These are phyloP conservation scores for Phytopythium montanum DNA, from an alignment of 352 stramenopile species.

Conservation along the genomic window DNA sequence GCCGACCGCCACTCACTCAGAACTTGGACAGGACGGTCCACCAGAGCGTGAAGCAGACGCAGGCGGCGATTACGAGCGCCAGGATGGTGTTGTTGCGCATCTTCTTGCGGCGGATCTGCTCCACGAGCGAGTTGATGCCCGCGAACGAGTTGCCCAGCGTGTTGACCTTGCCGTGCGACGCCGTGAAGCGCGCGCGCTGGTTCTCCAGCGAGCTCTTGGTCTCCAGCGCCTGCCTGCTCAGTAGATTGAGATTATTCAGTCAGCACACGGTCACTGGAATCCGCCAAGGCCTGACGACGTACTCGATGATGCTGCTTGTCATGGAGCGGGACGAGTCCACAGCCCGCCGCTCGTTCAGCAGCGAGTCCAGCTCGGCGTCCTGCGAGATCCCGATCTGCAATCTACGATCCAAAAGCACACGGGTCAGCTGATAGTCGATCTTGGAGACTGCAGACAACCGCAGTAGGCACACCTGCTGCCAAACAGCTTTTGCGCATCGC, in stretches of 20 bases:
- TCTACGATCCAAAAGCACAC: slow-evolving; percentile 16
- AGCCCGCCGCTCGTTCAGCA: slow-evolving; percentile 75
- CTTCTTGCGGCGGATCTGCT: slow-evolving; percentile 95
- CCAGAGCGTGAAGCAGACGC: slow-evolving; percentile 97
- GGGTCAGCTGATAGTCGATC: slow-evolving; percentile 1
- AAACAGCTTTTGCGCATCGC: slow-evolving; percentile 79
- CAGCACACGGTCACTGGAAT: not conserved
- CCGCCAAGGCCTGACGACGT: slow-evolving; percentile 5
- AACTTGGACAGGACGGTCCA: slow-evolving; percentile 84
- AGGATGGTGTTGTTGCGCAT: slow-evolving; percentile 97
- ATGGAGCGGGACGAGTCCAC: slow-evolving; percentile 82
- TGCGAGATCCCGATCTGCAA: slow-evolving; percentile 38
- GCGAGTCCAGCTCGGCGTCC: slow-evolving; percentile 70
- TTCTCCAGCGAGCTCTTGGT: slow-evolving; percentile 85
- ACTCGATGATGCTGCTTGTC: slow-evolving; percentile 83
- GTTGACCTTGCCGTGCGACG: slow-evolving; percentile 80
- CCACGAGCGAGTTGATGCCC: slow-evolving; percentile 95
- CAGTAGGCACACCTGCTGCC: slow-evolving; percentile 48
- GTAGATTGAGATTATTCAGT: no score
- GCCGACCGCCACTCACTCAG: no score
- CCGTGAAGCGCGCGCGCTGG: slow-evolving; percentile 87
- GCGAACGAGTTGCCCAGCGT: slow-evolving; percentile 89
- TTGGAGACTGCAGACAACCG: not conserved
- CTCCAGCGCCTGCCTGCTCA: slow-evolving; percentile 63
- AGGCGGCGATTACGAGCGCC: slow-evolving; percentile 93